phyloP scores from a whole-genome alignment of 345 rosid genomes.

The Eucalyptus melliodora region DNA sequence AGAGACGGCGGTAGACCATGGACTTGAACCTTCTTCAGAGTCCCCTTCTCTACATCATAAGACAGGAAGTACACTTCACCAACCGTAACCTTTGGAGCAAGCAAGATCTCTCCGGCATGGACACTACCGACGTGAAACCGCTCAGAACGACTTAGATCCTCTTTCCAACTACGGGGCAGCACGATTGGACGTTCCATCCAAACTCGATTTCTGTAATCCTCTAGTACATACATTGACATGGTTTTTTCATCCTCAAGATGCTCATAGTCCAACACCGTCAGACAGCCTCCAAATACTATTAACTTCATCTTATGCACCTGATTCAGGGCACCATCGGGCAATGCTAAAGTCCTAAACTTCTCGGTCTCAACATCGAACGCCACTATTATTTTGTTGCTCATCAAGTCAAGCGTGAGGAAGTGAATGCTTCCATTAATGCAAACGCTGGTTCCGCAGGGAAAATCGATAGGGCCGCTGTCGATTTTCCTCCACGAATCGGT shows the following conservation, averaged over 20 bases:
- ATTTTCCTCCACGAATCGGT: background rate
- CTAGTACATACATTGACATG: background rate
- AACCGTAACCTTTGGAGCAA: background rate
- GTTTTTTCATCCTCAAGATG: background rate
- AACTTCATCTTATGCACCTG: background rate
- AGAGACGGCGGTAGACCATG: background rate
- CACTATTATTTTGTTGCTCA: background rate
- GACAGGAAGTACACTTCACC: background rate
- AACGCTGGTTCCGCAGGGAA: background rate
- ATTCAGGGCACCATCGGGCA: background rate
- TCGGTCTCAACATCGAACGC: background rate
- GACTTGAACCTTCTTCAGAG: background rate
- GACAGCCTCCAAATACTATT: background rate
- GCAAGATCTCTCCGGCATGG: background rate
- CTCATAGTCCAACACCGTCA: background rate
- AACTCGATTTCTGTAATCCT: background rate
- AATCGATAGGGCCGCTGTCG: background rate
- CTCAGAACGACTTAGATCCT: background rate
- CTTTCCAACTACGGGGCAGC: background rate
- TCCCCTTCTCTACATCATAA: background rate
- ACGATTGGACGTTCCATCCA: background rate
- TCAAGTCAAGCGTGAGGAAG: background rate
- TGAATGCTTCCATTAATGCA: background rate
- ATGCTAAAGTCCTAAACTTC: background rate
- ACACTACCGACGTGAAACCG: background rate